Evolutionary conservation across 805 yeast genomes (phyloP).

Genomic region (Wickerhamiella qilinensis): DNA sequence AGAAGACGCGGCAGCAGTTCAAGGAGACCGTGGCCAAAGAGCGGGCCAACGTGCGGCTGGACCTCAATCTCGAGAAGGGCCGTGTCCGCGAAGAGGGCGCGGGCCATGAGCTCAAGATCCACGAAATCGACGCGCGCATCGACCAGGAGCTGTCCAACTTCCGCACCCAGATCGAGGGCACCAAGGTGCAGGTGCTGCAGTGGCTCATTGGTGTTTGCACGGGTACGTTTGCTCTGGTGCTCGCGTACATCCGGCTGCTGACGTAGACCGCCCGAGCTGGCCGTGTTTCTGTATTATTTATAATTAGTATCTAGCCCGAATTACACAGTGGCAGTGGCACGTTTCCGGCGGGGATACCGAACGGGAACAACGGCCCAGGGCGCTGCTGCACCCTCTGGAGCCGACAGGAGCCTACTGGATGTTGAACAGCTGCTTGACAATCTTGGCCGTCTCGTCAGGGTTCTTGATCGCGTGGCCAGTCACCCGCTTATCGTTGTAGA

Average conservation of each 20-base stretch:
- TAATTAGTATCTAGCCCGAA: no score
- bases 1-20: slow-evolving; percentile 66
- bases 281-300: no score
- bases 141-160: slow-evolving; percentile 92
- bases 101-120: slow-evolving; percentile 80
- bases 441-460: slow-evolving; percentile 78
- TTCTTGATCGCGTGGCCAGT: slow-evolving; percentile 84
- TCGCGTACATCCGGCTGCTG: slow-evolving; percentile 78
- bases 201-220: slow-evolving; percentile 98
- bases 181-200: slow-evolving; percentile 92
- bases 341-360: no score
- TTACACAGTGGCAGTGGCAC: no score
- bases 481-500: slow-evolving; percentile 81
- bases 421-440: slow-evolving; percentile 65
- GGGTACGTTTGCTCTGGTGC: slow-evolving; percentile 87
- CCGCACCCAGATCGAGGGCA: slow-evolving; percentile 88
- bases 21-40: slow-evolving; percentile 85
- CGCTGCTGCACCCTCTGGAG: no score
- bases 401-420: no score
- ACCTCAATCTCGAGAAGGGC: slow-evolving; percentile 85
- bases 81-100: slow-evolving; percentile 88
- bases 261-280: slow-evolving; percentile 27
- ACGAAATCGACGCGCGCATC: slow-evolving; percentile 86
- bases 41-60: slow-evolving; percentile 79
- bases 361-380: no score